Evolutionary conservation across 2,329 filamentous ascomycete genomes (phyloP), one percentile per base, ranked within the genome.

Genomic region (Byssothecium circinans): DNA sequence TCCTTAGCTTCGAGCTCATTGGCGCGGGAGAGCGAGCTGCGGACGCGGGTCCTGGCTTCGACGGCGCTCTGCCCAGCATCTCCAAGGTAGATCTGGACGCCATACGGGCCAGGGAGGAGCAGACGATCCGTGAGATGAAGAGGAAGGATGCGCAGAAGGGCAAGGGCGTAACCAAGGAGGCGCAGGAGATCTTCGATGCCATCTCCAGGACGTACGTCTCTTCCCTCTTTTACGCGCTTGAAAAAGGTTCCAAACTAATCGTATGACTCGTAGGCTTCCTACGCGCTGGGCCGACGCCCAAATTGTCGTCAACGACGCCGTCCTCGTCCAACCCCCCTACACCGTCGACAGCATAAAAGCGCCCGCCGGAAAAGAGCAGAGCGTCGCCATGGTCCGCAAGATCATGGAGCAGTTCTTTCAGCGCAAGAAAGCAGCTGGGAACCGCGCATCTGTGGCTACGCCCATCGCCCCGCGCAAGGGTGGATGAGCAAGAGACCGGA

Each of bases 131-230:
- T 10, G 76, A 81, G 55, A 70, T 81, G 56, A 80, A 83, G 61
- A 79, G 83, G 51, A 68, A 75, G 51, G 81, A 84, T 54, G 74
- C 76, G n/a, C 76, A 78, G 45, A 75, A 78, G 49, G 82, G 82
- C 45, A 83, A 81, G 66, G 82, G 81, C 8, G 83, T 85, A 7
- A 81, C 75, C 30, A 76, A 73, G 30, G 82, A 84, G 53, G 83
- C 78, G 20, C 83, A 86, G 67, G 82, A 83, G 44, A 72, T 86
- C 14, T 86, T 83, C 57, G 82, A 86, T 70, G 76, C 78, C 10
- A 75, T 86, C 44, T 78, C 76, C 51, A 77, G 81, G 57, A 82
- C 81, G 67, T 83, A 61, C 53, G 75, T 65, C 20, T 3, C n/a
- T 18, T 29, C 8, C 20, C 20, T 12, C 18, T 4, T 33, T 35